Base-by-base conservation (phyloP, 148 eudicot genomes). In the Amaranthus cruentus region DNA sequence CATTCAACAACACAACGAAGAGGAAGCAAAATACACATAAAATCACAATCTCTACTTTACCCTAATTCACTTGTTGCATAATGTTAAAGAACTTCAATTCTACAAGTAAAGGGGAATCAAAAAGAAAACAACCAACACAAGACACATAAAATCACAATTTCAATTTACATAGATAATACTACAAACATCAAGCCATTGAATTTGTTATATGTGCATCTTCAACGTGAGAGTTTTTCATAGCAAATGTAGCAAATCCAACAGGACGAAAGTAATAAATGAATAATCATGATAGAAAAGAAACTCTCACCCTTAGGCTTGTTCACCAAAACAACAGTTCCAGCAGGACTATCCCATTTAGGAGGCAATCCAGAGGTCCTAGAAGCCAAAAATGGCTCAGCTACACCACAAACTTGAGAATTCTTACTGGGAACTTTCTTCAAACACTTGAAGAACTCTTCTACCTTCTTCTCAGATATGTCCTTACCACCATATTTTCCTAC, bases 271-370 rank as follows among this genome's bases (percentile, higher is more conserved):
- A 4, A 66, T 4, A 13, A 15, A 47, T 4, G 55, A 7, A 14
- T 28, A 28, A 10, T 15, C 43, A 46, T 6, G 2, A 14, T 8
- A 53, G 62, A 76, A 51, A 51, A 47, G 18, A 43, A 21, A 18
- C 57, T 10, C 76, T 81, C 69, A 90, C 99, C 99, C 84, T 92
- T 95, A 57, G 99, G 99, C 78, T 95, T 95, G 80, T 95, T 95
- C 63, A 95, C 88, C 71, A 95, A 80, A 69, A 92, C 89, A 66
- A 95, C 89, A 62, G 93, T 90, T 63, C 99, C 99, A 60, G 66
- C 79, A 28, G 96, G 94, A 48, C 87, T 79, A 72, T 95, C 96
- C 97, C 99, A 95, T 62, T 75, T 81, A 28, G 87, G 81, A 12
- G 99, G 99, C 54, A 95, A 80, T 72, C 97, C 99, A 13, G 60